Base-by-base conservation (phyloP, 2,329 filamentous ascomycete genomes). In the Trichophyton schoenleinii region DNA sequence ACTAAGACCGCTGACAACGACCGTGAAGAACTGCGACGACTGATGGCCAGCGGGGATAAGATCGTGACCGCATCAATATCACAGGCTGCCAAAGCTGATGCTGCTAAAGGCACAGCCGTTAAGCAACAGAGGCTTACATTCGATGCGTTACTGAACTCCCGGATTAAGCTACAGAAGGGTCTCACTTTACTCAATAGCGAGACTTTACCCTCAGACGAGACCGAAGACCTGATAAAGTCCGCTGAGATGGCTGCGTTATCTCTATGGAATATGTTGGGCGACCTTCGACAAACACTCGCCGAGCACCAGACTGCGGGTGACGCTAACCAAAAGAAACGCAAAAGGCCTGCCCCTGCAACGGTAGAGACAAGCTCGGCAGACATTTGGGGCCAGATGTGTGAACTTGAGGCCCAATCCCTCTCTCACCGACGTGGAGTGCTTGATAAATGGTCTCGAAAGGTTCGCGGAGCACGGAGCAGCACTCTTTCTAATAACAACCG, bases 141-240 rank as follows among this genome's bases (percentile, higher is more conserved):
- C 69, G 92, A 97, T 67, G 84, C 88, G 0, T 82, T 97, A 0
- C 81, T 99, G 36, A 95, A 96, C 74, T 83, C 91, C 13, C 86
- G 94, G 20, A 96, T 99, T 70, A 88, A 92, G 63, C 77, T 99
- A 18, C 95, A 99, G 73, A 97, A 96, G 73, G 90, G 89, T 1
- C 76, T 99, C 13, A 82, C 94, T 15, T 79, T 95, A 46, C 73
- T 80, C 15, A 70, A 77, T 0, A 66, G 80, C 1, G 73, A 77
- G 9, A 70, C 77, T 3, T 25, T 36, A 7, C 5, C 55, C 9
- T n/a, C 48, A 2, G 38, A 60, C 15, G 70, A 69, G 3, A 71
- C 73, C 2, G 69, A 65, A 2, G 70, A 77, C 46, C 71, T 85
- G 74, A 68, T 95, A 79, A 76, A 83, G 81, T 88, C 88, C 0